Conservation (phyloP, 148 eudicot species). For the Dysphania ambrosioides region DNA sequence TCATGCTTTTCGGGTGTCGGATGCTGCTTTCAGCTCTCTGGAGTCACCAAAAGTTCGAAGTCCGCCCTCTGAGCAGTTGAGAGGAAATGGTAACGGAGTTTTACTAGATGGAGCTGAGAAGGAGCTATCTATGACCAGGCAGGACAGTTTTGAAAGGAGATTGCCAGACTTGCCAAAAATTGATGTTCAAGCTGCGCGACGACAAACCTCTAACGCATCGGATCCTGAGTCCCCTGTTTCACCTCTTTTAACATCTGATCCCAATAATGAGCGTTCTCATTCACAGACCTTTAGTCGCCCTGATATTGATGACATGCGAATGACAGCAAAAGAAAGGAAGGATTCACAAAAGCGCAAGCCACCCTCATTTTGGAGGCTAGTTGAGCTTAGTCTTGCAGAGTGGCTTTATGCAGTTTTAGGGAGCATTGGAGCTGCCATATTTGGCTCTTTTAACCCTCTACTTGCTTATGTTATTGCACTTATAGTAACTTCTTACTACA, state of each 20-base stretch:
- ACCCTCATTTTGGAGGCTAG: constrained; percentile 94
- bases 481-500: constrained; percentile 73
- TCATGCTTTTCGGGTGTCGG: constrained; percentile 57
- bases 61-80: constrained; percentile 73
- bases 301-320: constrained; percentile 45
- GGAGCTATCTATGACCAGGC: constrained; percentile 81
- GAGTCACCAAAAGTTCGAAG: constrained; percentile 76
- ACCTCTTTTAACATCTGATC: constrained; percentile 96
- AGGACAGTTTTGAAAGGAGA: constrained; percentile 94
- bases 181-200: constrained; percentile 62
- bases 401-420: constrained; percentile 99
- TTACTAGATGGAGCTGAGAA: constrained; percentile 50
- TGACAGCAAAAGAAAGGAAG: constrained; percentile 39
- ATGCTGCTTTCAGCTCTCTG: constrained; percentile 62
- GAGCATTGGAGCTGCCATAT: constrained; percentile 93
- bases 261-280: constrained; percentile 91
- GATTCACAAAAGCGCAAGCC: constrained; percentile 38
- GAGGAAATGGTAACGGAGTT: constrained; percentile 78
- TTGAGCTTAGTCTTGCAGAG: constrained; percentile 94
- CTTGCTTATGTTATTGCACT: constrained; percentile 95
- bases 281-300: constrained; percentile 97
- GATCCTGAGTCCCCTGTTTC: constrained; percentile 98
- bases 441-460: constrained; percentile 95
- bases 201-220: constrained; percentile 54
- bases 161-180: constrained; percentile 88